These are phyloP conservation scores for Naematelia encephala DNA, from an alignment of 768 basidiomycete genomes.

Conservation along the genomic window DNA sequence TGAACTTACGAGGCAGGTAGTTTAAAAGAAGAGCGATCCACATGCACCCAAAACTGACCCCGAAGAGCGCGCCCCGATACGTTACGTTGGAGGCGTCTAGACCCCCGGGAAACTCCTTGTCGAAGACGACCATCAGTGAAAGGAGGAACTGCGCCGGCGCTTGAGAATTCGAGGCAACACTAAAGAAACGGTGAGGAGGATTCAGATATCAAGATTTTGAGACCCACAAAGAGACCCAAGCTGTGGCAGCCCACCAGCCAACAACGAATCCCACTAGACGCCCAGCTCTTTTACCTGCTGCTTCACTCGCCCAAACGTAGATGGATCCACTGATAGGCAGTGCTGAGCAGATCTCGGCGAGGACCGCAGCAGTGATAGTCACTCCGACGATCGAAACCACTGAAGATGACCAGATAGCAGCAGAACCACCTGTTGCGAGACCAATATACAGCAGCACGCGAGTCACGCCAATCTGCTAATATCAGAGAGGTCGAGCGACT, in stretches of 20 bases:
- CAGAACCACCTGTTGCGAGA: not conserved
- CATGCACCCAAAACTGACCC: conserved; percentile 62
- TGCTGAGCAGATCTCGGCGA: conserved; percentile 8
- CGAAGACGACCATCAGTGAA: conserved; percentile 76
- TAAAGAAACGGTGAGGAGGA: no score
- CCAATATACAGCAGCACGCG: conserved; percentile 2
- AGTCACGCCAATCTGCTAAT: conserved; percentile 6
- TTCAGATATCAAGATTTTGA: no score
- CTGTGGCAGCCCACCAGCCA: conserved; percentile 87
- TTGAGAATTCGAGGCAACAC: conserved; percentile 52
- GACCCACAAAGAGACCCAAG: no score
- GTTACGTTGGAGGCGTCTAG: conserved; percentile 66
- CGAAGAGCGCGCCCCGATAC: conserved; percentile 76
- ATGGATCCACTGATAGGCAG: conserved; percentile 66
- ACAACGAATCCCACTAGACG: conserved; percentile 50
- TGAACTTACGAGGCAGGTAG: conserved; percentile 79
- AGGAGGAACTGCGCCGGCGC: conserved; percentile 86
- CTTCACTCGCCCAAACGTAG: conserved; percentile 92
- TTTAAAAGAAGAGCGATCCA: conserved; percentile 70
- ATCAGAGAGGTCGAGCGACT: no score
- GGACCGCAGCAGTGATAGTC: conserved; percentile 1
- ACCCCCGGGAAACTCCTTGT: conserved; percentile 78
- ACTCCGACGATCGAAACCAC: conserved; percentile 1
- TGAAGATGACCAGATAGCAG: conserved; percentile 1
- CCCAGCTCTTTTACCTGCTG: conserved; percentile 80